phyloP scores from a whole-genome alignment of 345 rosid species.

The Excoecaria cochinchinensis region DNA sequence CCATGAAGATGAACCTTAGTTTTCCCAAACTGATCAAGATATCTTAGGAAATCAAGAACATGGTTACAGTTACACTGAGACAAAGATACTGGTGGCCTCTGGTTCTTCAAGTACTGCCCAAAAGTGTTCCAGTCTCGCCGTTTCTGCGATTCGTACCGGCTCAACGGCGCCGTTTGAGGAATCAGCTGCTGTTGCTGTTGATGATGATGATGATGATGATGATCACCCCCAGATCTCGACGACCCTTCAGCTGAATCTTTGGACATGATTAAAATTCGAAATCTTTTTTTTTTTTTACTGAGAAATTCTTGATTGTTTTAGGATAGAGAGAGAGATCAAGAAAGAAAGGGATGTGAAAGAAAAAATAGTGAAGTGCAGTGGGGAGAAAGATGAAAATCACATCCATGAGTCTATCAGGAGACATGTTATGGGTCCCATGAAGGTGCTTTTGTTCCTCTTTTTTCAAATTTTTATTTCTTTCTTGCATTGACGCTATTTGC shows the following conservation, averaged over 20 bases:
- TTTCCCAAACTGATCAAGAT: constrained; percentile 82
- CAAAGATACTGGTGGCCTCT: constrained; percentile 56
- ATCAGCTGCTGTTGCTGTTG: constrained; percentile 15
- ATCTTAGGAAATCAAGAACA: constrained; percentile 67
- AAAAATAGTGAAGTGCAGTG: constrained; percentile 32
- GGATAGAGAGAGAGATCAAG: constrained; percentile 8
- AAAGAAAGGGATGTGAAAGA: constrained; percentile 7
- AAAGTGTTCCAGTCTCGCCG: constrained; percentile 88
- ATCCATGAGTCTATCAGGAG: constrained; percentile 46
- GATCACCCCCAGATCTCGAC: constrained; percentile 38
- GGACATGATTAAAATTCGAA: constrained; percentile 26
- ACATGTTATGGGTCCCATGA: constrained; percentile 56
- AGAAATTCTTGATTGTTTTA: constrained; percentile 21
- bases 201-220: constrained; percentile 12
- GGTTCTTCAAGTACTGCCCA: constrained; percentile 74
- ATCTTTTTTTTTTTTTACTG: constrained; percentile 1
- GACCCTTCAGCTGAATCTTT: constrained; percentile 44
- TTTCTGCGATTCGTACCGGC: constrained; percentile 84
- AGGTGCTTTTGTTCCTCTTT: constrained; percentile 43
- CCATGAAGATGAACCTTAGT: constrained; percentile 74
- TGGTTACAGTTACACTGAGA: constrained; percentile 63
- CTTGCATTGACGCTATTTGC: constrained; percentile 21
- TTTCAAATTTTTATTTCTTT: constrained; percentile 13
- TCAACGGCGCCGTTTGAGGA: constrained; percentile 41
- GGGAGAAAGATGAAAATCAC: constrained; percentile 52